Evolutionary conservation across 441 rosid genomes (phyloP).

Genomic region (Arabidopsis lyrata): DNA sequence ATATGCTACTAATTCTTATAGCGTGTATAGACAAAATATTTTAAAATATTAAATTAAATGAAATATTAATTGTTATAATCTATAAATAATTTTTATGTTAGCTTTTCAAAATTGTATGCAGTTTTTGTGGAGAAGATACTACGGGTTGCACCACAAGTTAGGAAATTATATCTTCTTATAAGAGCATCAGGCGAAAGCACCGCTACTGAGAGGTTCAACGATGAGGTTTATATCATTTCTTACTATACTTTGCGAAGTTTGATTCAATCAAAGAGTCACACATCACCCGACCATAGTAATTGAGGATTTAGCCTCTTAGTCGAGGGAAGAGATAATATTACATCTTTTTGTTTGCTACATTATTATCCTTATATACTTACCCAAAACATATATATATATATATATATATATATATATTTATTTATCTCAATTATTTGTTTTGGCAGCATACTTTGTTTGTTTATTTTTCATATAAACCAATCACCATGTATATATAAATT

Average conservation of each 20-base stretch:
- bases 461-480: too few species aligned
- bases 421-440: too few species aligned
- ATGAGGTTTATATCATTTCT: constrained; percentile 48
- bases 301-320: neutral
- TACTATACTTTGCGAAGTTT: neutral
- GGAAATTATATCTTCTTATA: constrained; percentile 60
- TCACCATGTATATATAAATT: neutral
- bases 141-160: constrained; percentile 64
- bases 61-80: neutral
- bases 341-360: neutral
- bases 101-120: constrained; percentile 37
- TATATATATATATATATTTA: too few species aligned
- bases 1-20: neutral
- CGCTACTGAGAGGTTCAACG: constrained; percentile 47
- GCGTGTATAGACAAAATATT: neutral
- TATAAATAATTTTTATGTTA: neutral
- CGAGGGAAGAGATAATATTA: neutral
- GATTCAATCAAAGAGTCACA: neutral
- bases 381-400: too few species aligned
- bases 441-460: too few species aligned
- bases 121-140: constrained; percentile 68
- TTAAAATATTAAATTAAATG: neutral
- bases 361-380: neutral
- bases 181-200: constrained; percentile 51
- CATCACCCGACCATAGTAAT: neutral